Conservation (phyloP, 495 filamentous ascomycete species). For the Halenospora varia region DNA sequence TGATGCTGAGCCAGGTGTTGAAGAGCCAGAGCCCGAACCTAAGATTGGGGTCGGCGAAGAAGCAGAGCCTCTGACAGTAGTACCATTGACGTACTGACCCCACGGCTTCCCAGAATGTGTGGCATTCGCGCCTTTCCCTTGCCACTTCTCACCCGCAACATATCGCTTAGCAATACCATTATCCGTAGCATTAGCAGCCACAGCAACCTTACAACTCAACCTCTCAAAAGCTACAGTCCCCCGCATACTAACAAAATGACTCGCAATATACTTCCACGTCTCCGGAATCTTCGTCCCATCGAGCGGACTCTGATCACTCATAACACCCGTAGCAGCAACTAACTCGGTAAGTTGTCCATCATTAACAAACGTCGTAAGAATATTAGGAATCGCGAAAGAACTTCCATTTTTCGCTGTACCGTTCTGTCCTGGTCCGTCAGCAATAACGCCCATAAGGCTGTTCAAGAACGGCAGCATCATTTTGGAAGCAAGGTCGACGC, state of each 20-base stretch:
- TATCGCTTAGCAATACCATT: not conserved
- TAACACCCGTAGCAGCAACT: conserved; percentile 48
- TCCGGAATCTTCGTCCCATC: conserved; percentile 34
- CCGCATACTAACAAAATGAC: conserved; percentile 50
- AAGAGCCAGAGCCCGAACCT: not conserved
- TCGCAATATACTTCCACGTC: conserved; percentile 35
- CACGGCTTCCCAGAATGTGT: not conserved
- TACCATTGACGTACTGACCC: not conserved
- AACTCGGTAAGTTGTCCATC: conserved; percentile 58
- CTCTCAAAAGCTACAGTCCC: conserved; percentile 52
- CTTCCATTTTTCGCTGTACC: conserved; percentile 36
- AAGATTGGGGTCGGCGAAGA: not conserved
- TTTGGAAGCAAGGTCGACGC: conserved; percentile 39
- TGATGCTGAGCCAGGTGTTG: not conserved
- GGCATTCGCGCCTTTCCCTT: not conserved
- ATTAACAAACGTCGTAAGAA: conserved; percentile 52
- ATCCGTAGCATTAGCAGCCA: not conserved
- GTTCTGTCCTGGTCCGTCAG: conserved; percentile 37
- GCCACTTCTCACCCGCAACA: not conserved
- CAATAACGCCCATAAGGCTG: conserved; percentile 41
- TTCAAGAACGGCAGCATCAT: conserved; percentile 49
- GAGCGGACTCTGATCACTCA: conserved; percentile 41
- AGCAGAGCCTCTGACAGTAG: not conserved
- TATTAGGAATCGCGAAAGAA: conserved; percentile 37
- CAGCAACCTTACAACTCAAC: conserved; percentile 33